Conservation (phyloP, 1,284 basidiomycete species). For the Prillingera fragicola region DNA sequence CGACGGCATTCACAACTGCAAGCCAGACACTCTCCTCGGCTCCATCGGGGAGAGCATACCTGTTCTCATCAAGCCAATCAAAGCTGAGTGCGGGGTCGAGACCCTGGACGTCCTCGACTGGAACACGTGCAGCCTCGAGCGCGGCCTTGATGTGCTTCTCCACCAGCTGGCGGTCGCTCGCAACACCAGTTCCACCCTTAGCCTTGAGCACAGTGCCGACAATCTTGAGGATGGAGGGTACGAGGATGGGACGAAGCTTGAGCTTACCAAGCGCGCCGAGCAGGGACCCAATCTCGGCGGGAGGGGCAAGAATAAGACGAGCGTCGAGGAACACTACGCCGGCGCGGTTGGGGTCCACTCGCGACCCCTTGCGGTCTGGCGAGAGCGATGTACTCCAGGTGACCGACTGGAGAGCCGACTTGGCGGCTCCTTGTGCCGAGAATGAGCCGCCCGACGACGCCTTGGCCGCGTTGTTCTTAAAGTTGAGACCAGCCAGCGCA, state of each 20-base stretch:
- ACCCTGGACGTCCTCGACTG: conserved; percentile 2
- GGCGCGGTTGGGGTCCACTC: conserved; percentile 4
- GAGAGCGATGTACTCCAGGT: conserved; percentile 13
- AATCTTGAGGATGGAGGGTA: conserved; percentile 15
- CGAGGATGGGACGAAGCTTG: conserved; percentile 16
- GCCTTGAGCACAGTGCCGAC: conserved; percentile 11
- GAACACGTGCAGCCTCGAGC: conserved; percentile 6
- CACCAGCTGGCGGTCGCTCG: conserved; percentile 9
- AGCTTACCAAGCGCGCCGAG: conserved; percentile 10
- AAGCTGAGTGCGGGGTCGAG: conserved; percentile 18
- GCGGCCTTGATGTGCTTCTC: conserved; percentile 12
- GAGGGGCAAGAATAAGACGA: conserved; percentile 8
- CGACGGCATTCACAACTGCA: conserved; percentile 17
- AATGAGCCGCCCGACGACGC: conserved; percentile 7
- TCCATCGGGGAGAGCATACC: conserved; percentile 12
- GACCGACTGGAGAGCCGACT: conserved; percentile 5
- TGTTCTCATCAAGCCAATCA: conserved; percentile 14
- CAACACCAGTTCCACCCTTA: conserved; percentile 10
- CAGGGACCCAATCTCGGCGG: conserved; percentile 14
- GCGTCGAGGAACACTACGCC: conserved; percentile 17
- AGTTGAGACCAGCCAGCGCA: too few relatives aligned
- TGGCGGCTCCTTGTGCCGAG: conserved; percentile 5
- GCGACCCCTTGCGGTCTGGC: conserved; percentile 6
- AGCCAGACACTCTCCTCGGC: conserved; percentile 18
- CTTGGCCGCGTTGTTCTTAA: conserved; percentile 1